Evolutionary conservation across 1,139 yeast genomes (phyloP), one percentile per base, ranked within the genome.

Genomic region (Diutina scorzettiae): DNA sequence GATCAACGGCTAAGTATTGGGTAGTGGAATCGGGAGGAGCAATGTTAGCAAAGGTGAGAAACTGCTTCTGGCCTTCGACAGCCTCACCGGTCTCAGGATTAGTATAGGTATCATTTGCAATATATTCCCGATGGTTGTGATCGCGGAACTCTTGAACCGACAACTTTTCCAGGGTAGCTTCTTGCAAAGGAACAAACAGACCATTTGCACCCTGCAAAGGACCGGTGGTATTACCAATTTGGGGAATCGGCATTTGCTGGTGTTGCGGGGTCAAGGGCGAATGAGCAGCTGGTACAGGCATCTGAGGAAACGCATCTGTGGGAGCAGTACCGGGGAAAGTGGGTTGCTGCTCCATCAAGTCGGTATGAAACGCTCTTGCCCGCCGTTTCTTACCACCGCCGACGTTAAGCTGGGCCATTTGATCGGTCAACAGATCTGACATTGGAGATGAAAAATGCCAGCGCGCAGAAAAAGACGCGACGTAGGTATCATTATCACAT

Each of bases 11-110:
- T 43, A 68, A 69, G 54, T 69, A 84, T 49, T 78, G 81, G 1
- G 87, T 76, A 1, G 91, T 84, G 0, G 95, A 81, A 12, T 78
- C 68, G 1, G 97, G 96, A 24, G 97, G 95, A 27, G 75, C 72
- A 3, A 83, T 78, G 51, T 83, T 78, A 53, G 78, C 78, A 54
- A 83, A 78, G 3, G 95, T 82, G 44, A 70, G 66, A 55, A 82
- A 86, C 3, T 73, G 60, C 41, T 67, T 69, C 40, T 58, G 60
- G 20, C 54, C 54, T 16, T 46, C 48, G 25, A 46, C 51, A 4
- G 19, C 28, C 4, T 34, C 20, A 16, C 39, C 39, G 20, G 27
- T 21, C n/a, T 17, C 16, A 18, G 37, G 37, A 14, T 34, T 28
- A n/a, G 18, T 21, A 23, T 23, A 21, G 16, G 19, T 16, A 17